Evolutionary conservation across 495 filamentous ascomycete species (phyloP).

Genomic region (Hypoxylon trugodes): DNA sequence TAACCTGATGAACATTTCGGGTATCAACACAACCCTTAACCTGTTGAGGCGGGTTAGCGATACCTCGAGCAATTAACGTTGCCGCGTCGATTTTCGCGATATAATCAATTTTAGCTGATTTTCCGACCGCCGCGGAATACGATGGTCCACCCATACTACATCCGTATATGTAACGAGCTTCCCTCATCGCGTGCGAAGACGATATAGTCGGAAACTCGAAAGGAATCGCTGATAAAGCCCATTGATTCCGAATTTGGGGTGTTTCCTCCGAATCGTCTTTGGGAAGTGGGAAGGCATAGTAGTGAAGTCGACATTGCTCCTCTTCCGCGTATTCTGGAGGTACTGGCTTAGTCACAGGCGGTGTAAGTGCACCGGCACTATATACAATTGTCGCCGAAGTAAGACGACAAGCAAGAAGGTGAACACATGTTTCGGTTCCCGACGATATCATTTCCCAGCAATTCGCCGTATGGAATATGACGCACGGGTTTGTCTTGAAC

Average conservation of each 20-base stretch:
- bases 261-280: conserved; percentile 2
- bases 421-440: conserved; percentile 52
- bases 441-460: conserved; percentile 60
- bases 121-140: conserved; percentile 62
- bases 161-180: conserved; percentile 65
- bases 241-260: conserved; percentile 63
- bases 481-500: conserved; percentile 70
- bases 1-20: conserved; percentile 55
- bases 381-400: conserved; percentile 68
- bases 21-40: conserved; percentile 65
- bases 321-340: conserved; percentile 55
- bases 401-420: conserved; percentile 68
- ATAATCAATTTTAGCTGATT: conserved; percentile 67
- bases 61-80: conserved; percentile 57
- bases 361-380: conserved; percentile 62
- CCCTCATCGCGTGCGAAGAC: conserved; percentile 60
- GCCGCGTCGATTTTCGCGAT: conserved; percentile 65
- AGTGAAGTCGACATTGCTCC: conserved; percentile 72
- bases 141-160: conserved; percentile 55
- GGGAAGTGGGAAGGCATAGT: conserved; percentile 63
- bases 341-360: conserved; percentile 48
- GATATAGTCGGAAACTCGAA: conserved; percentile 70
- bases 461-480: conserved; percentile 74
- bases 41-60: conserved; percentile 50
- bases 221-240: conserved; percentile 66